Evolutionary conservation across 2,329 filamentous ascomycete genomes (phyloP).

Genomic region (Aspergillus neoniger): DNA sequence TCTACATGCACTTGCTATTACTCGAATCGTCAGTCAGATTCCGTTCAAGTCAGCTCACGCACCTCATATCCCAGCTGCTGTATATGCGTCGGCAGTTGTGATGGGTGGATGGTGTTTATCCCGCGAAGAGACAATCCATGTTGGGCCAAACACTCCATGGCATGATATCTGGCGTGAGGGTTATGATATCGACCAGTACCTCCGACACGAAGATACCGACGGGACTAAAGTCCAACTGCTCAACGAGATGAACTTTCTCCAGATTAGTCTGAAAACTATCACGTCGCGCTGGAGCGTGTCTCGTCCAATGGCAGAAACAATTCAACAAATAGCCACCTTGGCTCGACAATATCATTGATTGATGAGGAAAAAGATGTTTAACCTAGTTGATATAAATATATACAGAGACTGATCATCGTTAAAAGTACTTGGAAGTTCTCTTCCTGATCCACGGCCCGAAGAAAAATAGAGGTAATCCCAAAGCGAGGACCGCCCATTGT

Average conservation of each 20-base stretch:
- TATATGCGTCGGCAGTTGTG: not conserved
- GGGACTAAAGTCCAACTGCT: constrained; percentile 10
- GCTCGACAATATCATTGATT: constrained; percentile 2
- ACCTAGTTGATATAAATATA: not conserved
- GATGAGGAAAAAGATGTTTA: not conserved
- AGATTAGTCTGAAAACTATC: constrained; percentile 17
- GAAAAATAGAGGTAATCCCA: constrained; percentile 36
- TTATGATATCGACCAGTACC: not conserved
- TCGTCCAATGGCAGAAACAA: constrained; percentile 13
- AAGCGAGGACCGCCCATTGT: constrained; percentile 35
- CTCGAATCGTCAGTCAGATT: not conserved
- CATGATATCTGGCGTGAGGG: not conserved
- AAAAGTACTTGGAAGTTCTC: constrained; percentile 1
- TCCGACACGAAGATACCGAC: not conserved
- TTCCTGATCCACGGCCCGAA: constrained; percentile 27
- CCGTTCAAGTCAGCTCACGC: not conserved
- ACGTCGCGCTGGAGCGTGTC: constrained; percentile 19
- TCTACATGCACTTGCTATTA: constrained; percentile 2
- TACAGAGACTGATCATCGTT: not conserved
- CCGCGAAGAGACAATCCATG: not conserved
- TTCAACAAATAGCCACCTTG: not conserved
- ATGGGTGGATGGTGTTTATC: not conserved
- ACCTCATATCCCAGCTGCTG: not conserved
- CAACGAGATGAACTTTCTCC: constrained; percentile 20
- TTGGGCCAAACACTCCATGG: not conserved